Evolutionary conservation across 768 basidiomycete species (phyloP).

Genomic region (Agaricus subrufescens): DNA sequence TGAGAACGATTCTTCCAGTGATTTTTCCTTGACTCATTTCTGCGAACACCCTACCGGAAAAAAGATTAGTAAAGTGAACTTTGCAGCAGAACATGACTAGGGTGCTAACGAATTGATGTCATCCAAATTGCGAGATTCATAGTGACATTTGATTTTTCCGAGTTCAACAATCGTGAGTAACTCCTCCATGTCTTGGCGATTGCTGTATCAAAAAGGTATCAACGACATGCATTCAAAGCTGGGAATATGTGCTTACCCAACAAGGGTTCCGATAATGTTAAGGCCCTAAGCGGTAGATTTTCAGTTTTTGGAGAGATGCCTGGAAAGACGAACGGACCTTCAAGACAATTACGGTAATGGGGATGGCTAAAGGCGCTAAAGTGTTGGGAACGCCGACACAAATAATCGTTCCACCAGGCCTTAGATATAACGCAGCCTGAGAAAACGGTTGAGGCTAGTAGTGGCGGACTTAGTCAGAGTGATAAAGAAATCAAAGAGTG

Average conservation of each 20-base stretch:
- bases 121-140: slow-evolving; percentile 36
- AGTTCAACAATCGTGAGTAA: slow-evolving; percentile 69
- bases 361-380: slow-evolving; percentile 38
- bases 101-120: slow-evolving; percentile 45
- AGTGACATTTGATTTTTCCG: slow-evolving; percentile 66
- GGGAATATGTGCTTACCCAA: slow-evolving; percentile 11
- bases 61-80: not conserved
- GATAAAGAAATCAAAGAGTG: not conserved
- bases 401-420: slow-evolving; percentile 68
- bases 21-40: slow-evolving; percentile 35
- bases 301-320: slow-evolving; percentile 30
- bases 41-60: slow-evolving; percentile 30
- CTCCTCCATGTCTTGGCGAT: slow-evolving; percentile 80
- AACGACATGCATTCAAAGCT: no score
- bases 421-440: slow-evolving; percentile 71
- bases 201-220: slow-evolving; percentile 30
- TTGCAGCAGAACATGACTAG: slow-evolving; percentile 9
- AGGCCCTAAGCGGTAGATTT: slow-evolving; percentile 71
- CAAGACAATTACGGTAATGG: not conserved
- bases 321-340: not conserved
- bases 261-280: slow-evolving; percentile 47
- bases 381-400: slow-evolving; percentile 72
- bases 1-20: slow-evolving; percentile 44
- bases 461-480: not conserved
- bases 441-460: slow-evolving; percentile 31